Base-by-base conservation (phyloP, 2,329 filamentous ascomycete genomes). In the Trichophyton equinum region DNA sequence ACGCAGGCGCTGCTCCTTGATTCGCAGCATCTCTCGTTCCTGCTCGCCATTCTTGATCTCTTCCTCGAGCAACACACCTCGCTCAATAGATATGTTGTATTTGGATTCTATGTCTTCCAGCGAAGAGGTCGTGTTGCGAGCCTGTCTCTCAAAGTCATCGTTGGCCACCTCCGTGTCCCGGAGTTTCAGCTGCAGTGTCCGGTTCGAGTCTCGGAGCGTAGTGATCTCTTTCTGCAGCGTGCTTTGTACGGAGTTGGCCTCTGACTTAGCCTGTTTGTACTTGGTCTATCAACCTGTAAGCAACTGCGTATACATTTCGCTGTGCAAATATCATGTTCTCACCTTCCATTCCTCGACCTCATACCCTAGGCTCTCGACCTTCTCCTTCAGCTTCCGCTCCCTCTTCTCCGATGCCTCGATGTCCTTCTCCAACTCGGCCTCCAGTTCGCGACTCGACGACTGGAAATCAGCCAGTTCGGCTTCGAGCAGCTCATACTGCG, bases 321-420 rank as follows among this genome's bases (percentile, higher is more conserved):
- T 51, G 20, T 25, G 20, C 20, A 44, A 11, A 27, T 9, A 57
- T 20, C 27, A 30, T 30, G 5, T 30, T 30, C 36, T 57, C 78
- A 92, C 91, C 85, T 97, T 97, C 94, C 94, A 99, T 76, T 99
- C 94, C 62, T 97, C 91, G 0, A 94, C 91, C 74, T 97, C 91
- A 70, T 90, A 99, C 57, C 82, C 84, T 64, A 95, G 75, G 42
- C 81, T 82, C 74, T 97, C 92, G 0, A 89, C 87, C 77, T 92
- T 95, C 73, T 95, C 87, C 73, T 91, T 86, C 67, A 96, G 76
- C 65, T 85, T 80, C 65, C 91, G 83, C 77, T 97, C 92, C 68
- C 91, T 84, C 78, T 95, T 95, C 79, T 99, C 94, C 51, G 91
- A 91, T 51, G 89, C 87, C 69, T 97, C 92, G 61, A 99, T 86